Percentiles rank a stretch among this genome's conserved stretches.
These are phyloP conservation scores for Leccinum subrobustum DNA, from an alignment of 1,284 basidiomycete species.

Conservation along the genomic window DNA sequence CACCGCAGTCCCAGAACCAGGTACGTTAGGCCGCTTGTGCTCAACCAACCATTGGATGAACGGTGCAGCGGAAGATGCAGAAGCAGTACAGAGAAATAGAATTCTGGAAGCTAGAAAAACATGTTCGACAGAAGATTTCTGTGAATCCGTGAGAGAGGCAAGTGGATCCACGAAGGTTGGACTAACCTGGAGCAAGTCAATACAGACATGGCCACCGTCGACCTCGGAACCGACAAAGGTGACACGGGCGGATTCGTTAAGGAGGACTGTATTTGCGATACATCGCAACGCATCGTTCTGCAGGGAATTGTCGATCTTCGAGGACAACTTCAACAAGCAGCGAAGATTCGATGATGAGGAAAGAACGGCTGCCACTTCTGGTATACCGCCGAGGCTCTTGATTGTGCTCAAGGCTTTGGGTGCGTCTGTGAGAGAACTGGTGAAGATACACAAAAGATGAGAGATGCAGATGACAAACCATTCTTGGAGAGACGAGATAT, in stretches of 20 bases:
- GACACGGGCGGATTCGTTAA: constrained; percentile 59
- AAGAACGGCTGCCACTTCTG: constrained; percentile 65
- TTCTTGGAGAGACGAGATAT: constrained; percentile 48
- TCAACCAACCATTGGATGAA: constrained; percentile 63
- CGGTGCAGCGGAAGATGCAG: constrained; percentile 37
- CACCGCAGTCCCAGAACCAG: constrained; percentile 50
- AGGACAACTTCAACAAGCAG: constrained; percentile 50
- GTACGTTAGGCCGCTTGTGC: constrained; percentile 41
- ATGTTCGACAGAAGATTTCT: constrained; percentile 64
- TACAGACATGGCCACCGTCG: constrained; percentile 56
- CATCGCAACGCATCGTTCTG: constrained; percentile 67
- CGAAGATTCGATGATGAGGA: constrained; percentile 53
- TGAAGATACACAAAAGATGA: constrained; percentile 8
- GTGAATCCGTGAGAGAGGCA: constrained; percentile 6
- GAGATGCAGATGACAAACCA: constrained; percentile 40
- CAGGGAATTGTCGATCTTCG: constrained; percentile 45
- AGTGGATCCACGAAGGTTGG: neutral
- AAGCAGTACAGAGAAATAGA: constrained; percentile 69
- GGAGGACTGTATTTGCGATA: constrained; percentile 72
- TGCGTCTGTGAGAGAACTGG: constrained; percentile 45
- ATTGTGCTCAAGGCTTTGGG: constrained; percentile 65
- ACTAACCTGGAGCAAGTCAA: constrained; percentile 62
- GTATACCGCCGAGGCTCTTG: constrained; percentile 75
- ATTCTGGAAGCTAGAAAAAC: constrained; percentile 76
- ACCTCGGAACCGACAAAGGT: constrained; percentile 58